Evolutionary conservation across 2,329 filamentous ascomycete species (phyloP).

Genomic region (Aureobasidium zeae): DNA sequence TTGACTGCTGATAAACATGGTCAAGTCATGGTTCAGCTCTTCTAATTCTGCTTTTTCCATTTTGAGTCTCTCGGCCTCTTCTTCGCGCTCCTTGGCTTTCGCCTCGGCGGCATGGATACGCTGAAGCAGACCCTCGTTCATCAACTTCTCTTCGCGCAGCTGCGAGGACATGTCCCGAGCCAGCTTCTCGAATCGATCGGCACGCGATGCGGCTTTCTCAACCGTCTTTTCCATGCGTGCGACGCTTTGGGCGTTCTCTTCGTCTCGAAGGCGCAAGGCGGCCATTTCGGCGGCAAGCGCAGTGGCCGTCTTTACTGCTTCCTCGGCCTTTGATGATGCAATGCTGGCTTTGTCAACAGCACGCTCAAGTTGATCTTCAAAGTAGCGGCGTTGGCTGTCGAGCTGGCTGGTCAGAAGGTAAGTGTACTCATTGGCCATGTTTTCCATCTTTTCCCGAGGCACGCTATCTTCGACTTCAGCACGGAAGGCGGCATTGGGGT

Average conservation of each 20-base stretch:
- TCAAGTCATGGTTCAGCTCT: constrained; percentile 79
- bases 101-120: constrained; percentile 63
- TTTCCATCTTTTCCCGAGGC: constrained; percentile 61
- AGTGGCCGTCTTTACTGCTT: constrained; percentile 45
- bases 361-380: constrained; percentile 83
- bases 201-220: constrained; percentile 57
- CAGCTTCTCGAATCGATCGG: constrained; percentile 63
- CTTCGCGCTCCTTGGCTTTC: constrained; percentile 48
- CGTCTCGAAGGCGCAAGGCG: constrained; percentile 46
- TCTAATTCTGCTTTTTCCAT: constrained; percentile 60
- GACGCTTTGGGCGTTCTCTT: constrained; percentile 46
- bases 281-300: constrained; percentile 43
- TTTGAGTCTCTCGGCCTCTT: constrained; percentile 33
- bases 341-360: constrained; percentile 80
- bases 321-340: constrained; percentile 58
- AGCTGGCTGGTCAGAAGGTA: constrained; percentile 88
- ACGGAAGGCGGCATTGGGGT: constrained; percentile 31
- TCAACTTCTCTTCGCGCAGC: constrained; percentile 76
- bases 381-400: constrained; percentile 86
- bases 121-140: constrained; percentile 71
- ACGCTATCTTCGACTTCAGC: constrained; percentile 53
- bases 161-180: constrained; percentile 66
- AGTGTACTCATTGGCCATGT: constrained; percentile 87
- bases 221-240: constrained; percentile 64
- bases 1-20: constrained; percentile 76